A percentile compares a stretch with the other conserved stretches of the same genome.
These are phyloP conservation scores for Inga leiocalycina DNA, from an alignment of 306 rosid genomes.

Conservation along the genomic window DNA sequence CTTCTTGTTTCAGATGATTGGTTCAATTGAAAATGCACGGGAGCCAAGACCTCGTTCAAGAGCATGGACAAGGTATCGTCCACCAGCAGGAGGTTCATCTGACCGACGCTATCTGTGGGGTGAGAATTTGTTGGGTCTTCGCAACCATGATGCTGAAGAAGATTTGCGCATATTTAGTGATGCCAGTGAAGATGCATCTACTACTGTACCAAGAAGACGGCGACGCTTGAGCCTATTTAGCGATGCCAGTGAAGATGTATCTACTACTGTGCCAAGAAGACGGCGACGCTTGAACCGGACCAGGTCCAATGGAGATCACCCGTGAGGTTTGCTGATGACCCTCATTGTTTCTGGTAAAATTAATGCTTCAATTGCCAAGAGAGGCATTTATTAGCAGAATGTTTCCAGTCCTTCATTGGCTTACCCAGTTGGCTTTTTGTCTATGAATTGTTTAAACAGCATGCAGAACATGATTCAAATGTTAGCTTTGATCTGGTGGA, in stretches of 20 bases:
- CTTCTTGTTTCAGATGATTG: conserved; percentile 83
- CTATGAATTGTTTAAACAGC: conserved; percentile 47
- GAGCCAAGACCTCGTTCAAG: conserved; percentile 72
- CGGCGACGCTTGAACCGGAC: conserved; percentile 66
- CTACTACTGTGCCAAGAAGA: conserved; percentile 69
- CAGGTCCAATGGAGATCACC: conserved; percentile 69
- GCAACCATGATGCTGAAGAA: conserved; percentile 41
- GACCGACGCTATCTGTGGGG: conserved; percentile 83
- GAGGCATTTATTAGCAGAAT: conserved; percentile 36
- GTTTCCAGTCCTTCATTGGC: conserved; percentile 32
- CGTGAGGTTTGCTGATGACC: conserved; percentile 33
- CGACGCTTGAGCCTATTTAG: conserved; percentile 56
- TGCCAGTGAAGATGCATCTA: conserved; percentile 55
- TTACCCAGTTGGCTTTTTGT: conserved; percentile 49
- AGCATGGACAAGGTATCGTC: conserved; percentile 76
- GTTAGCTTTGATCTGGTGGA: conserved; percentile 21
- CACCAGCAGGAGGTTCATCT: conserved; percentile 51
- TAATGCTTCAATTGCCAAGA: conserved; percentile 32
- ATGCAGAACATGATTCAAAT: conserved; percentile 32
- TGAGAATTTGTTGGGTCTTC: conserved; percentile 77
- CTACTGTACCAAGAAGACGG: conserved; percentile 77
- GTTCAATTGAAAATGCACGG: conserved; percentile 59
- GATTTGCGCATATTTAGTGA: conserved; percentile 49
- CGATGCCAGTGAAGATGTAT: conserved; percentile 53
- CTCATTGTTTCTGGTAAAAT: conserved; percentile 53